Conservation (phyloP, 164 flowering plant species). For the Berberis thunbergii region DNA sequence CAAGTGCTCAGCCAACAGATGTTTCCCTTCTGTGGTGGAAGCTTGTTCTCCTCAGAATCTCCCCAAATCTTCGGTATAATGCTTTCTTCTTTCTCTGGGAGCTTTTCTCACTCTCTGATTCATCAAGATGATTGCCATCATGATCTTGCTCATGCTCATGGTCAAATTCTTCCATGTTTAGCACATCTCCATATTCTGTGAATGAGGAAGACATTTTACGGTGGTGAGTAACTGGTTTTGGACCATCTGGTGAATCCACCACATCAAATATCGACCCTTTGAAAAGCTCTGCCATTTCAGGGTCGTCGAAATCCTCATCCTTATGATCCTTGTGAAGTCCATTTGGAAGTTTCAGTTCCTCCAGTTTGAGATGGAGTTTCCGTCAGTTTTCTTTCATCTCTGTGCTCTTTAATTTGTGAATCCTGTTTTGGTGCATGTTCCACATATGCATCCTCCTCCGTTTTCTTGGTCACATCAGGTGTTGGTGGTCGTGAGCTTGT, state of each 20-base stretch:
- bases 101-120: conserved; percentile 29
- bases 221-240: conserved; percentile 11
- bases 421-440: conserved; percentile 2
- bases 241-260: conserved; percentile 25
- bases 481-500: conserved; percentile 6
- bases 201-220: conserved; percentile 23
- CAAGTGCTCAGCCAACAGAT: conserved; percentile 10
- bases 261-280: conserved; percentile 55
- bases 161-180: conserved; percentile 32
- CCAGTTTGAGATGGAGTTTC: conserved; percentile 28
- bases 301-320: conserved; percentile 10
- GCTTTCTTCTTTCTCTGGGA: conserved; percentile 47
- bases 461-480: conserved; percentile 7
- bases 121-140: conserved; percentile 28
- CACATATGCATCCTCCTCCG: conserved; percentile 14
- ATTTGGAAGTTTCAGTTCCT: conserved; percentile 19
- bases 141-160: conserved; percentile 8
- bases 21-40: conserved; percentile 11
- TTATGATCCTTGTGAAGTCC: conserved; percentile 3
- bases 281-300: conserved; percentile 33
- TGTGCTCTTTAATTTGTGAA: conserved; percentile 9
- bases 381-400: conserved; percentile 14
- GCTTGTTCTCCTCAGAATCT: conserved; percentile 38
- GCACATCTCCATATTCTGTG: conserved; percentile 23
- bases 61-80: conserved; percentile 50